A percentile compares a stretch with the other conserved stretches of the same genome.
Conservation (phyloP, 164 flowering plant genomes). For the Amborella trichopoda region DNA sequence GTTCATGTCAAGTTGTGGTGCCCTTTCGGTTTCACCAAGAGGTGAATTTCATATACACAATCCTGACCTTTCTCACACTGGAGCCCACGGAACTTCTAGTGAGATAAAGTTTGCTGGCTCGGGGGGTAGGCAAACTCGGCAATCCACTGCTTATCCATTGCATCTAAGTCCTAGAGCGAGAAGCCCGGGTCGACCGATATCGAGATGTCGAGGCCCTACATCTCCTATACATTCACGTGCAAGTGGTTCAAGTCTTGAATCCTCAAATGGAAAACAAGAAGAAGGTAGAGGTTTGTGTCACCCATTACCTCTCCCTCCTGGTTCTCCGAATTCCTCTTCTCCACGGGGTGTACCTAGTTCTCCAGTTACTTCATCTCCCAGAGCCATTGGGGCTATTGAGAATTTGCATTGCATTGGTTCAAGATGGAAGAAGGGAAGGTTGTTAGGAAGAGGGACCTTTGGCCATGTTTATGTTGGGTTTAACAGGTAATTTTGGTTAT, state of each 20-base stretch:
- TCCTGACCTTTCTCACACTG: conserved; percentile 3
- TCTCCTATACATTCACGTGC: conserved; percentile 59
- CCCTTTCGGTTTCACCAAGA: conserved; percentile 8
- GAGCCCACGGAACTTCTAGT: conserved; percentile 5
- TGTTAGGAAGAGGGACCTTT: conserved; percentile 92
- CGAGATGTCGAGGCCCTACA: conserved; percentile 30
- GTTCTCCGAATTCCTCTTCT: conserved; percentile 48
- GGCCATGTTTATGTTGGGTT: conserved; percentile 96
- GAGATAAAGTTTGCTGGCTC: conserved; percentile 20
- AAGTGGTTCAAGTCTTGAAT: conserved; percentile 31
- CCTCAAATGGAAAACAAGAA: conserved; percentile 42
- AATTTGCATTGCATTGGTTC: conserved; percentile 19
- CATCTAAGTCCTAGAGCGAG: conserved; percentile 19
- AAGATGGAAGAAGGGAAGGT: conserved; percentile 86
- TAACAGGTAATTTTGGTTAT: conserved; percentile 45
- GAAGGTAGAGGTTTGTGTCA: conserved; percentile 56
- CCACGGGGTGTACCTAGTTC: conserved; percentile 24
- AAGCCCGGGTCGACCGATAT: conserved; percentile 56
- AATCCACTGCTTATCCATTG: not conserved
- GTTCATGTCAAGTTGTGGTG: too few relatives aligned
- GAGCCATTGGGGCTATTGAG: conserved; percentile 26
- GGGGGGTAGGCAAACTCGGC: not conserved
- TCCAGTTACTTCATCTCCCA: conserved; percentile 14
- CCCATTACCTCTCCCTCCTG: conserved; percentile 86
- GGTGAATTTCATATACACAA: conserved; percentile 7